phyloP scores from a whole-genome alignment of 192 early-diverging fungal species.

The Linnemannia elongata region DNA sequence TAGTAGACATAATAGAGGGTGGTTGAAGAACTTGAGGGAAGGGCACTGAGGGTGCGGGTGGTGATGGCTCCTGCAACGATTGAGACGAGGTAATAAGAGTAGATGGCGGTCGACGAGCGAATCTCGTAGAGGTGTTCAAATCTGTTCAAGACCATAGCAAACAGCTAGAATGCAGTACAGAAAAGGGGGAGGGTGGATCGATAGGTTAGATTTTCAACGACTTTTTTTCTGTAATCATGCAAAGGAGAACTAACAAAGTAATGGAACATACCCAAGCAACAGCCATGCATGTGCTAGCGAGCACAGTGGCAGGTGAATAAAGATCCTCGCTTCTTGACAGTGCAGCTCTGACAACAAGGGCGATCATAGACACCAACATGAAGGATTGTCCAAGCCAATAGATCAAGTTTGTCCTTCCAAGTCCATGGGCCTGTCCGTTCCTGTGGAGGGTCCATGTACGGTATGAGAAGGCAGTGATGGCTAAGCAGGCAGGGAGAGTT shows the following conservation, averaged over 20 bases:
- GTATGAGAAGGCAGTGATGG: conserved; percentile 4
- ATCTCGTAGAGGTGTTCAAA: conserved; percentile 40
- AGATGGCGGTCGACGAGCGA: conserved; percentile 30
- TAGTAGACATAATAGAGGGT: conserved; percentile 23
- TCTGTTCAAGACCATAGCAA: not conserved
- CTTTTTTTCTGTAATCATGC: too few species aligned
- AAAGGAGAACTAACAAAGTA: not conserved
- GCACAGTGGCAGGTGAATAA: conserved; percentile 19
- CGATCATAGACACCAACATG: conserved; percentile 14
- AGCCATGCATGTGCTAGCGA: conserved; percentile 22
- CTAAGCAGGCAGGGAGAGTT: conserved; percentile 29
- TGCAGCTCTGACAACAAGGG: conserved; percentile 24
- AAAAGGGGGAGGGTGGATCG: not conserved
- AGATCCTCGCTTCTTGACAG: conserved; percentile 1
- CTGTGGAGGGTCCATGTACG: not conserved
- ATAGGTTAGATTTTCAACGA: not conserved
- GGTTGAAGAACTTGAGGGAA: conserved; percentile 3
- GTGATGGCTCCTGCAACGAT: conserved; percentile 14
- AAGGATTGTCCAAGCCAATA: conserved; percentile 28
- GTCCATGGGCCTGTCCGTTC: conserved; percentile 18
- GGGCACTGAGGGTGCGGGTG: conserved; percentile 23
- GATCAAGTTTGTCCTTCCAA: conserved; percentile 23
- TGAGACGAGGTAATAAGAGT: conserved; percentile 16
- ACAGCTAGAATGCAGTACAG: not conserved
- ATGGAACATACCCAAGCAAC: conserved; percentile 28